Conservation (phyloP, 176 grass and related monocot species). For the Poa annua region DNA sequence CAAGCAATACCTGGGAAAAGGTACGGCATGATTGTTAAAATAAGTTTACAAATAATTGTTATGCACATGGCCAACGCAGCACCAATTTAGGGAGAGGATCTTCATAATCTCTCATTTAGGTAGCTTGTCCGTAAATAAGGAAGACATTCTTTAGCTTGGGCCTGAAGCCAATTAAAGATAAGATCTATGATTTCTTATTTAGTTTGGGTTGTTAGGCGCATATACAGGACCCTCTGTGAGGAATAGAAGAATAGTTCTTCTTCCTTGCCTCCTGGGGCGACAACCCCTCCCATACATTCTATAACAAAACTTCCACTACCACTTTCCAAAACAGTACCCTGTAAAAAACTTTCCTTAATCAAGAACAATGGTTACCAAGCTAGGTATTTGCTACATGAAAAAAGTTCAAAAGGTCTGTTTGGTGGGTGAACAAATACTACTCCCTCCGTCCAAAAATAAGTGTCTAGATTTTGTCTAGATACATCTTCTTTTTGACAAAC, state of each 20-base stretch:
- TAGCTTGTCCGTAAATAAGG: background rate
- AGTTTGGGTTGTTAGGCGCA: conserved; percentile 6
- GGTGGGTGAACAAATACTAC: background rate
- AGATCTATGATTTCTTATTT: conserved; percentile 1
- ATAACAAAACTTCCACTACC: background rate
- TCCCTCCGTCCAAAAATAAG: no score
- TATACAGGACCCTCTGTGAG: background rate
- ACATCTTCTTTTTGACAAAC: no score
- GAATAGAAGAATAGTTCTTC: conserved; percentile 19
- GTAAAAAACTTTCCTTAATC: background rate
- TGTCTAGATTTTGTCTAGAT: no score
- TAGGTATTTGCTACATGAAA: background rate
- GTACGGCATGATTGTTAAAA: conserved; percentile 16
- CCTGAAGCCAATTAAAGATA: background rate
- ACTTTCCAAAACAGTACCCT: background rate
- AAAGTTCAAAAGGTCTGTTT: background rate
- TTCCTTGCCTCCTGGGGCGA: background rate
- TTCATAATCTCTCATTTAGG: conserved; percentile 6
- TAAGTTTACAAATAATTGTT: conserved; percentile 31
- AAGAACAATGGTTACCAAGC: background rate
- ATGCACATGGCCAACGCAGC: background rate
- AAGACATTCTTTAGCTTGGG: background rate
- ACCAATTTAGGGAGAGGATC: conserved; percentile 1
- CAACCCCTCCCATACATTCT: background rate
- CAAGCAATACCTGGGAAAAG: conserved; percentile 75